Evolutionary conservation across 768 basidiomycete genomes (phyloP).

Genomic region (Dacryopinax primogenitus): DNA sequence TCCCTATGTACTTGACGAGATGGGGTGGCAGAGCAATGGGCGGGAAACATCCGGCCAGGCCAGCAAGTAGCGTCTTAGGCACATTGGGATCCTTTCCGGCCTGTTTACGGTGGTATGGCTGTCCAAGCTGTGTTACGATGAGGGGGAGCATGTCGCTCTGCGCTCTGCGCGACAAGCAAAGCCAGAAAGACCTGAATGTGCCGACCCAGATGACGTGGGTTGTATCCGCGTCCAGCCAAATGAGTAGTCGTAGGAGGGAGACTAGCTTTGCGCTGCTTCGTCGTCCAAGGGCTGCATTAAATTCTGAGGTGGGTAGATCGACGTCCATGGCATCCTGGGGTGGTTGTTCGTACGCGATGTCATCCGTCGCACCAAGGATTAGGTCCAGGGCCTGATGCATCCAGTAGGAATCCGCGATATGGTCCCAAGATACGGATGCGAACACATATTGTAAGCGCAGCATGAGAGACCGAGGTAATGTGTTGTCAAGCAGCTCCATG

Average conservation of each 20-base stretch:
- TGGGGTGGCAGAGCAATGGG: constrained; percentile 85
- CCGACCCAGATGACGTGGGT: constrained; percentile 81
- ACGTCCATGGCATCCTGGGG: constrained; percentile 14
- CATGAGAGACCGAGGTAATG: constrained; percentile 69
- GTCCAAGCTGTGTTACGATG: constrained; percentile 78
- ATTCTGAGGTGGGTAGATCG: constrained; percentile 16
- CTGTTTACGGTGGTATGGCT: constrained; percentile 86
- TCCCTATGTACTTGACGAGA: constrained; percentile 88
- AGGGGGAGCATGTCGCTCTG: constrained; percentile 81
- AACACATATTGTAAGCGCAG: constrained; percentile 79
- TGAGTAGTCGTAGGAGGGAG: constrained; percentile 48
- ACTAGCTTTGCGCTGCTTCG: not conserved
- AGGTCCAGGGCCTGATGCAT: constrained; percentile 82
- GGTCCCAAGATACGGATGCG: constrained; percentile 91
- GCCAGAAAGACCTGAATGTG: constrained; percentile 76
- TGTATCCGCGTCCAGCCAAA: constrained; percentile 62
- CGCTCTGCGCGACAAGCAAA: constrained; percentile 70
- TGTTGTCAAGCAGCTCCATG: constrained; percentile 78
- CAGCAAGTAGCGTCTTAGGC: constrained; percentile 77
- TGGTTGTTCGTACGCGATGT: constrained; percentile 10
- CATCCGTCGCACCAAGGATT: constrained; percentile 57
- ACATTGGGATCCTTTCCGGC: constrained; percentile 82
- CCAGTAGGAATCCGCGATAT: constrained; percentile 86
- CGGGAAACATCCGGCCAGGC: constrained; percentile 72
- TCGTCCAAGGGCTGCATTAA: constrained; percentile 16